Conservation (phyloP, 2,329 filamentous ascomycete species). For the Chaetomium olivaceum region DNA sequence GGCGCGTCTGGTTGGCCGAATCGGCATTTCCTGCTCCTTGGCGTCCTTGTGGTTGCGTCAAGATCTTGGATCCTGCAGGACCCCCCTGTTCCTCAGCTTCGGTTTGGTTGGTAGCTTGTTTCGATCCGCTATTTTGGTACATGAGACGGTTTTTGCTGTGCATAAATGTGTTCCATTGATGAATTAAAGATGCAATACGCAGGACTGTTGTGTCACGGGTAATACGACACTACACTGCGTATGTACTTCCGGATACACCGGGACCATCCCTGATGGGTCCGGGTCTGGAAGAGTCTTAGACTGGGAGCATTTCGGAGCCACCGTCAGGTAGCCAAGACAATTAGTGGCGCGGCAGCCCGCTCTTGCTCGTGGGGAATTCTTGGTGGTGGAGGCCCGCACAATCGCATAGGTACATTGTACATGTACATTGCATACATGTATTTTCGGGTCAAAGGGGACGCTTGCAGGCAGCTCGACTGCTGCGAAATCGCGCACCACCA, state of each 20-base stretch:
- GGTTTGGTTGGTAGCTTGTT: neutral
- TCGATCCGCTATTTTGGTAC: neutral
- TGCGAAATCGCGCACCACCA: neutral
- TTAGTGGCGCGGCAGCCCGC: slow-evolving; percentile 1
- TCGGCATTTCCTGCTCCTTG: slow-evolving; percentile 1
- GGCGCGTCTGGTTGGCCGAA: slow-evolving; percentile 1
- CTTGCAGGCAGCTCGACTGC: neutral
- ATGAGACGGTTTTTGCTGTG: neutral
- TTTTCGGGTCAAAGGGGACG: neutral
- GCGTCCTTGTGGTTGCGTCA: neutral
- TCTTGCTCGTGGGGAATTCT: neutral
- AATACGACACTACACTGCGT: too few relatives aligned
- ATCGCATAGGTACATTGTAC: too few relatives aligned
- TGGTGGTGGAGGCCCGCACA: neutral
- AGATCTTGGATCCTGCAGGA: neutral
- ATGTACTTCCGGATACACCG: neutral
- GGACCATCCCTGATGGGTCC: neutral
- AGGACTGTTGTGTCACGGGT: neutral
- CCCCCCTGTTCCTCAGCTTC: neutral
- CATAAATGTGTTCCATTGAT: neutral
- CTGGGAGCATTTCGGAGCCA: neutral
- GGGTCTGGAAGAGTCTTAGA: neutral
- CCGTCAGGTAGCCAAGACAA: slow-evolving; percentile 9
- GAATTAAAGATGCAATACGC: neutral
- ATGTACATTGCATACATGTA: too few relatives aligned